Percentiles rank a stretch among this genome's conserved stretches.
These are phyloP conservation scores for Lipomyces chichibuensis DNA, from an alignment of 805 yeast species.

Conservation along the genomic window DNA sequence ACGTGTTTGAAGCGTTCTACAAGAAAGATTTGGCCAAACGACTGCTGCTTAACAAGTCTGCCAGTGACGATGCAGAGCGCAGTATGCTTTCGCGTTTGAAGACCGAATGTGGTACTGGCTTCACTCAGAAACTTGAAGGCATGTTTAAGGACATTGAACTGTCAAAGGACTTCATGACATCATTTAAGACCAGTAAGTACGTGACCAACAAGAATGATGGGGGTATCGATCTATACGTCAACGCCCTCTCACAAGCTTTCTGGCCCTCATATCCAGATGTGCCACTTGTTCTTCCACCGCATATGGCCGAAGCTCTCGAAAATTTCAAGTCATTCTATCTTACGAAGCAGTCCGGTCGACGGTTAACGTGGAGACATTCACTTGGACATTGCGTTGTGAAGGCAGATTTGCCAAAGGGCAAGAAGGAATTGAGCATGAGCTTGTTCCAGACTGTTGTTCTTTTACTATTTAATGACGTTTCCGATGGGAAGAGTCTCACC, in stretches of 20 bases:
- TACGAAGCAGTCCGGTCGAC: slow-evolving; percentile 36
- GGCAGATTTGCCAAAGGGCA: slow-evolving; percentile 41
- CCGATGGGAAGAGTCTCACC: slow-evolving; percentile 30
- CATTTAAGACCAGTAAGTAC: slow-evolving; percentile 31
- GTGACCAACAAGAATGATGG: slow-evolving; percentile 37
- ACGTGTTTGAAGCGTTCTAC: slow-evolving; percentile 79
- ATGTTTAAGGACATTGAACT: slow-evolving; percentile 80
- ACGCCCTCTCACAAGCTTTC: slow-evolving; percentile 40
- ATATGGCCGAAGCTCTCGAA: slow-evolving; percentile 35
- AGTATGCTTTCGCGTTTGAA: slow-evolving; percentile 65
- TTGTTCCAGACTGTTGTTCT: slow-evolving; percentile 41
- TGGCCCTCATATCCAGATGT: slow-evolving; percentile 44
- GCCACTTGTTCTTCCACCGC: slow-evolving; percentile 38
- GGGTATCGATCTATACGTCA: slow-evolving; percentile 36
- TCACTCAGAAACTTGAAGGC: slow-evolving; percentile 77
- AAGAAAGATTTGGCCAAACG: slow-evolving; percentile 86
- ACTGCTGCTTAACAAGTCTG: slow-evolving; percentile 54
- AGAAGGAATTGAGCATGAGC: slow-evolving; percentile 40
- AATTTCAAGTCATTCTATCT: slow-evolving; percentile 39
- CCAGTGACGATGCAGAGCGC: slow-evolving; percentile 67
- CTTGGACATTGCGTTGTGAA: slow-evolving; percentile 41
- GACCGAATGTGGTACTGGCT: slow-evolving; percentile 77
- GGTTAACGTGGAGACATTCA: slow-evolving; percentile 40
- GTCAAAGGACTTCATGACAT: slow-evolving; percentile 53
- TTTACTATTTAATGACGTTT: slow-evolving; percentile 38